A percentile compares a stretch with the other conserved stretches of the same genome.
These are phyloP conservation scores for Botrytis sinoallii DNA, from an alignment of 2,329 filamentous ascomycete genomes.

Conservation along the genomic window DNA sequence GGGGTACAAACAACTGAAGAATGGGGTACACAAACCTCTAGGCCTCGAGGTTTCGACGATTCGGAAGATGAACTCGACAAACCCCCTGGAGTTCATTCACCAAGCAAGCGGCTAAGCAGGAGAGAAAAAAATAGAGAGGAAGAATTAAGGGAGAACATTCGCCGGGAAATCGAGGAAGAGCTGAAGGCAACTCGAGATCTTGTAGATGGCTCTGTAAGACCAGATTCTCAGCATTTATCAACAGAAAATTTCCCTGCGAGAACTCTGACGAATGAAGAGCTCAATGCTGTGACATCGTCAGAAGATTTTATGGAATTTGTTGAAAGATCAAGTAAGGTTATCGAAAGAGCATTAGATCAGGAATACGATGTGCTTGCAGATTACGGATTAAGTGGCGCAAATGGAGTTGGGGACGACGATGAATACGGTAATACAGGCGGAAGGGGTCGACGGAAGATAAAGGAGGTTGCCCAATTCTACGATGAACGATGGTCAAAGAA, in stretches of 20 bases:
- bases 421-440: conserved; percentile 67
- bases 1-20: conserved; percentile 86
- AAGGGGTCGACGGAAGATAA: conserved; percentile 71
- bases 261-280: conserved; percentile 77
- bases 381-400: conserved; percentile 75
- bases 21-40: conserved; percentile 55
- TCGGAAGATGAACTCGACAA: conserved; percentile 63
- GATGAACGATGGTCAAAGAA: conserved; percentile 97
- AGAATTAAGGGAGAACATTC: conserved; percentile 78
- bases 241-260: conserved; percentile 70
- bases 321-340: conserved; percentile 92
- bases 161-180: conserved; percentile 90
- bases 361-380: conserved; percentile 96
- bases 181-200: conserved; percentile 68
- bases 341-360: conserved; percentile 90
- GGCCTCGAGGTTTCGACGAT: conserved; percentile 53
- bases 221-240: conserved; percentile 45
- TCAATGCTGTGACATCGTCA: conserved; percentile 85
- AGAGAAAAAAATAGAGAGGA: conserved; percentile 82
- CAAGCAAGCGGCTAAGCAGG: conserved; percentile 73
- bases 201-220: conserved; percentile 49
- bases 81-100: conserved; percentile 53
- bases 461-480: conserved; percentile 89
- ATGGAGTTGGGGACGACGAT: conserved; percentile 75
- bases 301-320: conserved; percentile 94